Percentiles rank a stretch among this genome's conserved stretches.
Evolutionary conservation across 345 rosid species (phyloP).

Genomic region (Boechera retrofracta): DNA sequence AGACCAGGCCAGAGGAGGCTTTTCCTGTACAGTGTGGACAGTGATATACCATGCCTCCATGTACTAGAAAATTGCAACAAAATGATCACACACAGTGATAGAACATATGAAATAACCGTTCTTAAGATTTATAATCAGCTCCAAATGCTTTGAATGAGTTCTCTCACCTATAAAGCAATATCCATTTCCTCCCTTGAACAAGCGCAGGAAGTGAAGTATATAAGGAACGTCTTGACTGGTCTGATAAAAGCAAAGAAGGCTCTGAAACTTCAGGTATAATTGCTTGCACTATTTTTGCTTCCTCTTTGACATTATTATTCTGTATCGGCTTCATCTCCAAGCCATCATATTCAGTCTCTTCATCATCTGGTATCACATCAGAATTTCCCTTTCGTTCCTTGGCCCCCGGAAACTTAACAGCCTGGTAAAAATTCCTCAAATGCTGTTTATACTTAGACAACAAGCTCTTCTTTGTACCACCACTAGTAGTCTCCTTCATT

Average conservation of each 20-base stretch:
- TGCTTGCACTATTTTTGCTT: conserved; percentile 41
- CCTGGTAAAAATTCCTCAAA: conserved; percentile 59
- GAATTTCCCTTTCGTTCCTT: conserved; percentile 56
- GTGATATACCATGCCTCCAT: conserved; percentile 97
- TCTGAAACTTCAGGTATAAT: conserved; percentile 64
- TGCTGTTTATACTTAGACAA: conserved; percentile 79
- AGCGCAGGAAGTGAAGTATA: conserved; percentile 85
- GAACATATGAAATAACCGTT: not conserved
- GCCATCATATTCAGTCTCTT: conserved; percentile 54
- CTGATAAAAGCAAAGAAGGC: conserved; percentile 82
- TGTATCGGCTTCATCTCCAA: conserved; percentile 63
- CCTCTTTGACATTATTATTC: conserved; percentile 47
- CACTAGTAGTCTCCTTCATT: conserved; percentile 59
- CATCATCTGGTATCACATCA: conserved; percentile 46
- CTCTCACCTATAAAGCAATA: conserved; percentile 85
- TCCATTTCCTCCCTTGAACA: conserved; percentile 93
- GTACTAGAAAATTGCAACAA: conserved; percentile 58
- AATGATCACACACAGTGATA: conserved; percentile 21
- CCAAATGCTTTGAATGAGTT: not conserved
- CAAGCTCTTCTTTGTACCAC: conserved; percentile 59
- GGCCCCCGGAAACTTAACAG: conserved; percentile 58
- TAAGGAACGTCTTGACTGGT: conserved; percentile 60
- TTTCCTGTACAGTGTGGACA: conserved; percentile 88
- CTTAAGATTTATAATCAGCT: not conserved
- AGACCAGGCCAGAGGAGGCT: conserved; percentile 96